Evolutionary conservation across 2,329 filamentous ascomycete genomes (phyloP).

Genomic region (Fusarium euwallaceae): DNA sequence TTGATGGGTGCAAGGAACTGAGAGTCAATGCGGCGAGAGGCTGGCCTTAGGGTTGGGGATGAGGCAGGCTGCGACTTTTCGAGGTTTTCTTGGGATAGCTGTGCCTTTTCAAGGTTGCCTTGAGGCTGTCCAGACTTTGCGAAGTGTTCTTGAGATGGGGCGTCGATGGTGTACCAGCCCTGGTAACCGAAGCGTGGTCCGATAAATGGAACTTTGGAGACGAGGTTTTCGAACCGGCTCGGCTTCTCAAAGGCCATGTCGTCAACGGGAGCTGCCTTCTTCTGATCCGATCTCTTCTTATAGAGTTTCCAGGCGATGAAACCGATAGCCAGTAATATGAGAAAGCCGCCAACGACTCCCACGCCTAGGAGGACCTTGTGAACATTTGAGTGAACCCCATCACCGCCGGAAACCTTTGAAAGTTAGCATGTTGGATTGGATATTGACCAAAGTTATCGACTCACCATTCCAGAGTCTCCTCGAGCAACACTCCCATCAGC

Average conservation of each 20-base stretch:
- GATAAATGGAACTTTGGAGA: conserved; percentile 54
- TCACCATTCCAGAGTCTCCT: conserved; percentile 31
- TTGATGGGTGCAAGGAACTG: conserved; percentile 41
- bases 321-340: conserved; percentile 39
- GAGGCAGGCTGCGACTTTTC: conserved; percentile 39
- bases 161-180: conserved; percentile 52
- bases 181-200: conserved; percentile 50
- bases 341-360: conserved; percentile 40
- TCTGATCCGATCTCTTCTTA: conserved; percentile 17
- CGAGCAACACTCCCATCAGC: conserved; percentile 24
- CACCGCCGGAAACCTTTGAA: conserved; percentile 22
- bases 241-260: conserved; percentile 40
- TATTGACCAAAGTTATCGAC: conserved; percentile 8
- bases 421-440: conserved; percentile 19
- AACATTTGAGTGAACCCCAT: conserved; percentile 37
- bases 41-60: conserved; percentile 9
- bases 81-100: conserved; percentile 30
- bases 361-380: conserved; percentile 44
- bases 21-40: conserved; percentile 37
- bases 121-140: conserved; percentile 8
- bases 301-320: conserved; percentile 43
- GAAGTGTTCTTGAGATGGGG: conserved; percentile 33
- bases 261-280: conserved; percentile 28
- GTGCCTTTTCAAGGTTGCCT: not conserved
- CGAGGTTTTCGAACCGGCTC: conserved; percentile 41